Base-by-base conservation (phyloP, 768 basidiomycete genomes). In the Lentinus tigrinus region DNA sequence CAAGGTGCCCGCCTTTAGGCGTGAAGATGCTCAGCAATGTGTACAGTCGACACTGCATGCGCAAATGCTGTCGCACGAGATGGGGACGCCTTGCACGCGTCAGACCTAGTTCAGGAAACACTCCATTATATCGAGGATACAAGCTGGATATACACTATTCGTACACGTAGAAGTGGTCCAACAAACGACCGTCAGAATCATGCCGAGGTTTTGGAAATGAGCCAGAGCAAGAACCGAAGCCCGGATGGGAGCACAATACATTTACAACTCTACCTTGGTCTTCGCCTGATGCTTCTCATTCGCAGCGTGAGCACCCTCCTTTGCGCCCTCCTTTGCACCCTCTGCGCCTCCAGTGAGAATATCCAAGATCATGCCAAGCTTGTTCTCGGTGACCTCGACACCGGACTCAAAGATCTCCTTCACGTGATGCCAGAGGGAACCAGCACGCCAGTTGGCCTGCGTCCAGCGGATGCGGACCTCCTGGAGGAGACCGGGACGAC, bases 401-500 rank as follows among this genome's bases (percentile, higher is more conserved):
- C 88, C 84, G 19, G 75, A 78, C 55, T 85, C 79, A 44, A 95
- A 75, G 34, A 87, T 76, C 9, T 89, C 86, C 58, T 80, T 79
- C 65, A 97, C 81, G 61, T 77, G 81, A 27, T 73, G 72, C 65
- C 88, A 81, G 13, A 90, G 63, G 4, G 72, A 75, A 56, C 90
- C 84, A 16, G 85, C 78, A 60, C 76, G 77, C 56, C 72, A 81
- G 43, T 81, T 76, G 3, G 83, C 74, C 71, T 92, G 85, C 39
- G 91, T 81, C 82, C 87, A 95, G 53, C 86, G 87, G 64, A 93
- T 85, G 37, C 90, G 87, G 1, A 82, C 82, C 72, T 92, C 88
- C 75, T 91, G 91, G 34, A 98, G 79, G 19, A 97, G 81, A n/a
- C 87, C 87, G 0, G 91, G 84, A 36, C 94, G 84, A 3, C 67